Conservation (phyloP, 345 rosid species). For the Cardamine chenopodiifolia region DNA sequence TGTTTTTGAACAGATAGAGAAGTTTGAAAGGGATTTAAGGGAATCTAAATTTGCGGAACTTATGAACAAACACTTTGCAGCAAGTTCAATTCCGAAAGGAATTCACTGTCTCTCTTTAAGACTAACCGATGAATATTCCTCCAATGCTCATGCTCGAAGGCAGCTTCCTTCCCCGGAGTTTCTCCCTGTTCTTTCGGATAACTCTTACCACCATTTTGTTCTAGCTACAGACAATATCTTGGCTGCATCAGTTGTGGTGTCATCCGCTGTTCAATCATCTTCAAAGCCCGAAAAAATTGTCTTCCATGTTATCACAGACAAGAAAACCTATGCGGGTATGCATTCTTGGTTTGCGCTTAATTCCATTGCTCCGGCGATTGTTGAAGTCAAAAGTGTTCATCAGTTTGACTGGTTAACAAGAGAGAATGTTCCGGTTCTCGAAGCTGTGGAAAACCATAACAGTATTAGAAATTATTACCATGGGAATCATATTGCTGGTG, state of each 20-base stretch:
- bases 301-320: conserved; percentile 96
- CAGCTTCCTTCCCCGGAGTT: conserved; percentile 97
- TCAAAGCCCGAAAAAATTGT: conserved; percentile 84
- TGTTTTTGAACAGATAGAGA: conserved; percentile 71
- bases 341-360: conserved; percentile 99
- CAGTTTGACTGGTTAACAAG: conserved; percentile 98
- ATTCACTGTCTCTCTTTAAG: conserved; percentile 94
- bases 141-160: conserved; percentile 96
- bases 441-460: conserved; percentile 87
- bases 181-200: conserved; percentile 95
- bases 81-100: conserved; percentile 97
- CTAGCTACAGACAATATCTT: conserved; percentile 93
- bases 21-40: conserved; percentile 79
- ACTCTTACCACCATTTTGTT: conserved; percentile 82
- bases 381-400: conserved; percentile 96
- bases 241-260: conserved; percentile 98
- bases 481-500: conserved; percentile 89
- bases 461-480: conserved; percentile 88
- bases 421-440: conserved; percentile 98
- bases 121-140: conserved; percentile 96
- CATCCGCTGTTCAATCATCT: conserved; percentile 86
- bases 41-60: conserved; percentile 93
- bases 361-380: conserved; percentile 77
- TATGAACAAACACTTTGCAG: conserved; percentile 99
- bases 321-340: conserved; percentile 99